Percentiles rank a stretch among this genome's conserved stretches.
Conservation (phyloP, 768 basidiomycete species). For the Mycena chlorophos region DNA sequence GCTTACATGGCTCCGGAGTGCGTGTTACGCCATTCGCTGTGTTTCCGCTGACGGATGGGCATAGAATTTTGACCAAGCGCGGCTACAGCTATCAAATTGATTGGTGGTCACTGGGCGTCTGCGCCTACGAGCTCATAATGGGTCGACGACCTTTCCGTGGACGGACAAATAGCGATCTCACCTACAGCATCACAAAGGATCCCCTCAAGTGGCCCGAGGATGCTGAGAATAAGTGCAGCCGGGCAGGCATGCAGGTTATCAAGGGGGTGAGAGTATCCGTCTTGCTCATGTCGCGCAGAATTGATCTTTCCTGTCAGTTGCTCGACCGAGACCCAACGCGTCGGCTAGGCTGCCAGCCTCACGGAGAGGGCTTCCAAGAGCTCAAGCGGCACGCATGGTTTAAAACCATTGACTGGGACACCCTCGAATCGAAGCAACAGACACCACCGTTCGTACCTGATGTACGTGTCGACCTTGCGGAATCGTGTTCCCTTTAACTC, state of each 20-base stretch:
- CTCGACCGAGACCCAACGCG: slow-evolving; percentile 82
- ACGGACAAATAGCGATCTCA: slow-evolving; percentile 88
- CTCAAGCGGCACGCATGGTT: slow-evolving; percentile 87
- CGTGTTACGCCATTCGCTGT: slow-evolving; percentile 19
- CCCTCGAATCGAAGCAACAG: slow-evolving; percentile 72
- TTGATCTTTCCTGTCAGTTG: slow-evolving; percentile 48
- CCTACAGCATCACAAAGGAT: slow-evolving; percentile 90
- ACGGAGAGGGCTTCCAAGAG: slow-evolving; percentile 79
- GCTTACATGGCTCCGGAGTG: slow-evolving; percentile 96
- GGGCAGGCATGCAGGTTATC: slow-evolving; percentile 74
- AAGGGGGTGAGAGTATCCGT: slow-evolving; percentile 61
- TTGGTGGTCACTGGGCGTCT: slow-evolving; percentile 96
- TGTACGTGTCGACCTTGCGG: slow-evolving; percentile 43
- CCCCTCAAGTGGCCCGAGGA: slow-evolving; percentile 88
- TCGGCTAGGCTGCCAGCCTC: slow-evolving; percentile 79
- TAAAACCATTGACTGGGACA: slow-evolving; percentile 83
- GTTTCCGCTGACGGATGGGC: slow-evolving; percentile 9
- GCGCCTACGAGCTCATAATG: slow-evolving; percentile 89
- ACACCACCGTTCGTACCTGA: slow-evolving; percentile 89
- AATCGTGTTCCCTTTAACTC: slow-evolving; percentile 7
- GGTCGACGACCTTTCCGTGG: slow-evolving; percentile 92
- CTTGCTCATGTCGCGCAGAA: slow-evolving; percentile 10
- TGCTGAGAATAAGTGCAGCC: slow-evolving; percentile 75
- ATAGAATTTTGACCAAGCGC: slow-evolving; percentile 79
- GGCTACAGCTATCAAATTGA: slow-evolving; percentile 95